Evolutionary conservation across 371 early-diverging fungal genomes (phyloP).

Genomic region (Dichotomocladium elegans): DNA sequence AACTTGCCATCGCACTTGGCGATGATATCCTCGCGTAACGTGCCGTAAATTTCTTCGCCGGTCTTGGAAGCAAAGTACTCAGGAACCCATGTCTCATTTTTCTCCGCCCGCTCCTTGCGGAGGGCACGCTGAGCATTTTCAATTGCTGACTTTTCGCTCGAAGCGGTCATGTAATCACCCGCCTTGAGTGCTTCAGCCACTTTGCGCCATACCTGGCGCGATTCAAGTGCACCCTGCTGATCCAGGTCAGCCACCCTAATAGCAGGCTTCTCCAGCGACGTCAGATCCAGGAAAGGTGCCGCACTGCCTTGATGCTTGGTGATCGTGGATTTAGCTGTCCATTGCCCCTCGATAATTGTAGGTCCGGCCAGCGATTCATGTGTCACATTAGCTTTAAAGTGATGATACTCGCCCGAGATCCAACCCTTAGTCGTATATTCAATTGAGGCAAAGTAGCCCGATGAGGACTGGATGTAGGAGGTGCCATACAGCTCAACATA

Average conservation of each 20-base stretch:
- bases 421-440: slow-evolving; percentile 76
- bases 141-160: slow-evolving; percentile 64
- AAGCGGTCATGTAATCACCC: slow-evolving; percentile 68
- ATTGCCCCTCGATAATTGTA: slow-evolving; percentile 54
- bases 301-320: slow-evolving; percentile 43
- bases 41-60: slow-evolving; percentile 42
- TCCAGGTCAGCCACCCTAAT: slow-evolving; percentile 47
- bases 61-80: slow-evolving; percentile 42
- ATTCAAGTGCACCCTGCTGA: slow-evolving; percentile 65
- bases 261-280: slow-evolving; percentile 35
- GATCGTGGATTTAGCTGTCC: slow-evolving; percentile 61
- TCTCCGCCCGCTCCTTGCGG: slow-evolving; percentile 62
- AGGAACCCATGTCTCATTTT: slow-evolving; percentile 59
- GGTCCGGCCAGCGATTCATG: slow-evolving; percentile 32
- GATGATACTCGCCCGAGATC: slow-evolving; percentile 79
- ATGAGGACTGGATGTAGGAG: slow-evolving; percentile 63
- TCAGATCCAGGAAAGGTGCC: slow-evolving; percentile 51
- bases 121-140: slow-evolving; percentile 72
- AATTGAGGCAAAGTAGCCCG: slow-evolving; percentile 62
- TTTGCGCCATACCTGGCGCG: slow-evolving; percentile 69
- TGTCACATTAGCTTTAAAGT: slow-evolving; percentile 67
- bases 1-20: slow-evolving; percentile 40
- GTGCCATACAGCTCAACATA: slow-evolving; percentile 75
- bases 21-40: slow-evolving; percentile 37
- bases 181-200: slow-evolving; percentile 65